These are phyloP conservation scores for Tylopilus balloui DNA, from an alignment of 768 basidiomycete genomes.

Conservation along the genomic window DNA sequence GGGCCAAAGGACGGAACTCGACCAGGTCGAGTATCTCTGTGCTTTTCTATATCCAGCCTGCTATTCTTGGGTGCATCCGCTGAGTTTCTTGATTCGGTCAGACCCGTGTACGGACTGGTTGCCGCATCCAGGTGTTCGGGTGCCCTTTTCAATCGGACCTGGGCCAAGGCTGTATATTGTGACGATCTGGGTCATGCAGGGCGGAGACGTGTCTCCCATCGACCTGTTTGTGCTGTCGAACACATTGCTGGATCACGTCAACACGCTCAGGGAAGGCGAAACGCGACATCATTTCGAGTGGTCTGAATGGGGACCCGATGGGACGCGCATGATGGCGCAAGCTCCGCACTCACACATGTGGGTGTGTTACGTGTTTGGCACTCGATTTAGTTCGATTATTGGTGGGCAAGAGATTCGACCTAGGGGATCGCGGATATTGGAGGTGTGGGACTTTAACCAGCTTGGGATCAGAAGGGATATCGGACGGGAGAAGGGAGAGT, in stretches of 20 bases:
- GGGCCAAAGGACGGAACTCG: conserved; percentile 26
- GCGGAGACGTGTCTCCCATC: conserved; percentile 28
- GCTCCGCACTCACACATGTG: conserved; percentile 41
- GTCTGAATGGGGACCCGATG: conserved; percentile 49
- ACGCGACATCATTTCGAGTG: conserved; percentile 34
- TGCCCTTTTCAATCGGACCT: conserved; percentile 46
- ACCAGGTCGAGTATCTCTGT: conserved; percentile 32
- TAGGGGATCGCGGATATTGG: conserved; percentile 22
- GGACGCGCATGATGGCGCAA: conserved; percentile 40
- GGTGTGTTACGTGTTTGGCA: conserved; percentile 57
- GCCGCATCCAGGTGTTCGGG: conserved; percentile 30
- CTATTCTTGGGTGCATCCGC: conserved; percentile 20
- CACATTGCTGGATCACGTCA: conserved; percentile 31
- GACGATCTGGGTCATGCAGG: conserved; percentile 37
- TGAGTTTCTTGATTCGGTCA: conserved; percentile 44
- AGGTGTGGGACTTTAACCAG: conserved; percentile 53
- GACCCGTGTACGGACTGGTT: conserved; percentile 50
- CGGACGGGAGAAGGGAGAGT: conserved; percentile 1
- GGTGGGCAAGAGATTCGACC: conserved; percentile 10
- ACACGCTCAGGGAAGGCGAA: conserved; percentile 15
- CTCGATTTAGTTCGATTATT: conserved; percentile 36
- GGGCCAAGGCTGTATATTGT: conserved; percentile 44
- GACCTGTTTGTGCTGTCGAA: conserved; percentile 42
- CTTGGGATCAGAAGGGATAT: conserved; percentile 32
- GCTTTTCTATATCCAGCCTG: conserved; percentile 42